phyloP scores from a whole-genome alignment of 331 rosid species.

The Quercus phellos region DNA sequence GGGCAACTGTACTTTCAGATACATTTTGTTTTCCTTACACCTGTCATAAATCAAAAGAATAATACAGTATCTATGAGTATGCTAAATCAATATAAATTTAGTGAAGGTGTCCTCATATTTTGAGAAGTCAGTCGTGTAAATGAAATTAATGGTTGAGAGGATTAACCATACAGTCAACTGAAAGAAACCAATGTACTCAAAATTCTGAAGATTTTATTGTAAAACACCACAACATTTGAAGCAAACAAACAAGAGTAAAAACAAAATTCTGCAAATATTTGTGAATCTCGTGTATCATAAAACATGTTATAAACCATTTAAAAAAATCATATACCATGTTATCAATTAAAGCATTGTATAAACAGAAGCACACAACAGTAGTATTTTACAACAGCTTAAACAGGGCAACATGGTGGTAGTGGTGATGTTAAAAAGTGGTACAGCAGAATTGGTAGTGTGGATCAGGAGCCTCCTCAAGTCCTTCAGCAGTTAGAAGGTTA shows the following conservation, averaged over 20 bases:
- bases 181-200: neutral
- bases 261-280: neutral
- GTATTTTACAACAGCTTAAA: neutral
- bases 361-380: neutral
- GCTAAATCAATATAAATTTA: neutral
- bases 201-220: neutral
- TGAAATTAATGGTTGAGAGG: neutral
- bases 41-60: constrained; percentile 19
- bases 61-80: neutral
- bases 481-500: no score
- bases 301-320: no score
- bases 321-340: neutral
- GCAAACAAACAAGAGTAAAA: neutral
- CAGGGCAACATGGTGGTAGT: neutral
- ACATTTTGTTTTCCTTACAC: constrained; percentile 38
- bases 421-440: no score
- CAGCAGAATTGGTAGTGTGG: neutral
- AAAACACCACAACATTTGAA: neutral
- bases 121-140: neutral
- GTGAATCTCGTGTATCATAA: neutral
- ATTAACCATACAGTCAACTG: neutral
- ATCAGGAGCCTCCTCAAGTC: no score
- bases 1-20: constrained; percentile 65
- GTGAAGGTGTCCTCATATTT: neutral
- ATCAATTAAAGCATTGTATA: neutral